Base-by-base conservation (phyloP, 768 basidiomycete species). In the Mycena filopes region DNA sequence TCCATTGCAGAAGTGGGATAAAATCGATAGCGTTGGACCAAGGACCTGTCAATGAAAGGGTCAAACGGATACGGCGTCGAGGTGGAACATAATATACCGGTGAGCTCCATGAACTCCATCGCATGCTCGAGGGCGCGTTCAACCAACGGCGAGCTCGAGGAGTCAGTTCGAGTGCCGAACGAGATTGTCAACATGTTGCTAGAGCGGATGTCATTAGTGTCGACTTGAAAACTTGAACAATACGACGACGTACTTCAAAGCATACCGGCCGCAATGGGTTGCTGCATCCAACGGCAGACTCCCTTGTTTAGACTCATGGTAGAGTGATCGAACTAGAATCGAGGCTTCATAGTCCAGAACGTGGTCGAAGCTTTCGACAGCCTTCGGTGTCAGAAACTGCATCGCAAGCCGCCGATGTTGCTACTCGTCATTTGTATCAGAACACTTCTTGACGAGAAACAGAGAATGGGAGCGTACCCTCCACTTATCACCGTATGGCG, bases 401-500 rank as follows among this genome's bases (percentile, higher is more conserved):
- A 64, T 65, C 5, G 72, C 73, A 40, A 74, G 54, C 28, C 66
- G 49, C 4, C 73, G 73, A 46, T 74, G 73, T 18, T 48, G 53
- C 60, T 62, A 10, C 18, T 28, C 18, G 28, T 47, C 9, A 46
- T 8, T 15, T 55, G 23, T 25, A 20, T 28, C 36, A 50, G 8
- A 41, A n/a, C 18, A 47, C 20, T 15, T 25, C 31, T 16, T 29
- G 23, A 28, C 26, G 7, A 5, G 3, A 12, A 21, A 36, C 38
- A 2, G n/a, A 36, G 42, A 21, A 49, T 25, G n/a, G n/a, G 15
- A 36, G 15, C 58, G 8, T 36, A 60, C 58, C 49, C 58, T 33
- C 58, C 50, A 54, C 55, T 38, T 60, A 77, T 79, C 79, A 78
- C 65, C 46, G 51, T 80, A 81, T 2, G 66, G 64, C 8, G 78